A percentile compares a stretch with the other conserved stretches of the same genome.
phyloP scores from a whole-genome alignment of 371 early-diverging fungal genomes.

The Thermomucor indicae-seudaticae region DNA sequence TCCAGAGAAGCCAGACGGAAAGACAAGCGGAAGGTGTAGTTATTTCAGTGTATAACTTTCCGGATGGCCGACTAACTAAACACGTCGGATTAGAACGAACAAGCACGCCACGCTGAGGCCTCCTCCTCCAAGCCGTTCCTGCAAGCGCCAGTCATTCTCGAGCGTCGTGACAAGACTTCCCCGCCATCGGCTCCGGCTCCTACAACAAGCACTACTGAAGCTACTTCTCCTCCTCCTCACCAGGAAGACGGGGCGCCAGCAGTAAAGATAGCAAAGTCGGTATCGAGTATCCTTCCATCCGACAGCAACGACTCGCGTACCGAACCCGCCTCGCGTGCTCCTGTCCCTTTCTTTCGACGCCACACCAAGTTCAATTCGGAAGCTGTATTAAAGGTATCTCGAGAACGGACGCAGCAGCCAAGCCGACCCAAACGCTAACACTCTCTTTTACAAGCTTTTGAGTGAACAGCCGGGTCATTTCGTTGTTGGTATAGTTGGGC shows the following conservation, averaged over 20 bases:
- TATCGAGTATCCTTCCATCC: not conserved
- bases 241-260: not conserved
- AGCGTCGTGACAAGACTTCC: constrained; percentile 22
- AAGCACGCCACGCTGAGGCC: no score
- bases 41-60: no score
- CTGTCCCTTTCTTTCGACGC: constrained; percentile 6
- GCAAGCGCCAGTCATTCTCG: constrained; percentile 25
- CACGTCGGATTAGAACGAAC: no score
- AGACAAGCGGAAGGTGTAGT: no score
- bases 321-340: not conserved
- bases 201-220: not conserved
- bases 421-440: no score
- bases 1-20: no score
- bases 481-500: constrained; percentile 69
- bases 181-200: no score
- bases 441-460: constrained; percentile 34
- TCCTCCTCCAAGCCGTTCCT: constrained; percentile 13
- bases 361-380: constrained; percentile 8
- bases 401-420: not conserved
- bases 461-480: constrained; percentile 75
- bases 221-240: not conserved
- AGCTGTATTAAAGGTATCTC: constrained; percentile 7
- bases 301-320: not conserved
- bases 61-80: no score
- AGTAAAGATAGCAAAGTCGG: not conserved